A percentile compares a stretch with the other conserved stretches of the same genome.
Evolutionary conservation across 1,284 basidiomycete species (phyloP).

Genomic region (Porogramme epimiltina): DNA sequence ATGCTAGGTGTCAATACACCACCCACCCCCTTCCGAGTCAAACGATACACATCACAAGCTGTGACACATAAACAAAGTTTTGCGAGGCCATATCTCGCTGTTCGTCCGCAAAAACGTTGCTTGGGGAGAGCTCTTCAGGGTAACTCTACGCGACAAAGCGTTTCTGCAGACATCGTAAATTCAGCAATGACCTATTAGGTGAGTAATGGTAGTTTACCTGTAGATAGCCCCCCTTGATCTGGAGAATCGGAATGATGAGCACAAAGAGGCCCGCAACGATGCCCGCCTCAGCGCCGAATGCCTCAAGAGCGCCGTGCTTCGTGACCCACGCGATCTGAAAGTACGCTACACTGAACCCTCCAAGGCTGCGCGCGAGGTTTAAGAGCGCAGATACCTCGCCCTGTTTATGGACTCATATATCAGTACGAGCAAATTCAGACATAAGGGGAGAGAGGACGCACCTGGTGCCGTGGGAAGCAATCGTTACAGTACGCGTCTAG

Average conservation of each 20-base stretch:
- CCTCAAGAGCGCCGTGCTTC: conserved; percentile 46
- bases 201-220: conserved; percentile 34
- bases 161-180: too few relatives aligned
- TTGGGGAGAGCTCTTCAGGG: too few relatives aligned
- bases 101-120: too few relatives aligned
- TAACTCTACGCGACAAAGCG: too few relatives aligned
- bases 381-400: conserved; percentile 54
- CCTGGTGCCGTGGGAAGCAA: conserved; percentile 44
- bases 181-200: too few relatives aligned
- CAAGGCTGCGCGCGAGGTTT: conserved; percentile 51
- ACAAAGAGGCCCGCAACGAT: conserved; percentile 52
- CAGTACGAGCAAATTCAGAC: background rate
- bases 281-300: conserved; percentile 55
- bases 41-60: too few relatives aligned
- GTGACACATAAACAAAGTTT: too few relatives aligned
- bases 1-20: too few relatives aligned
- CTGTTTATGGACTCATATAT: conserved; percentile 24
- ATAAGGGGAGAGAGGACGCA: conserved; percentile 12
- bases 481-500: conserved; percentile 45
- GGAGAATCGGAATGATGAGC: conserved; percentile 48
- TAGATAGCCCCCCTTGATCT: conserved; percentile 44
- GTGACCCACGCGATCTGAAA: conserved; percentile 55
- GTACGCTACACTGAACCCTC: conserved; percentile 55
- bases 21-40: too few relatives aligned
- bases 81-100: too few relatives aligned